Evolutionary conservation across 2,329 filamentous ascomycete species (phyloP).

Genomic region (Aureobasidium sp.): DNA sequence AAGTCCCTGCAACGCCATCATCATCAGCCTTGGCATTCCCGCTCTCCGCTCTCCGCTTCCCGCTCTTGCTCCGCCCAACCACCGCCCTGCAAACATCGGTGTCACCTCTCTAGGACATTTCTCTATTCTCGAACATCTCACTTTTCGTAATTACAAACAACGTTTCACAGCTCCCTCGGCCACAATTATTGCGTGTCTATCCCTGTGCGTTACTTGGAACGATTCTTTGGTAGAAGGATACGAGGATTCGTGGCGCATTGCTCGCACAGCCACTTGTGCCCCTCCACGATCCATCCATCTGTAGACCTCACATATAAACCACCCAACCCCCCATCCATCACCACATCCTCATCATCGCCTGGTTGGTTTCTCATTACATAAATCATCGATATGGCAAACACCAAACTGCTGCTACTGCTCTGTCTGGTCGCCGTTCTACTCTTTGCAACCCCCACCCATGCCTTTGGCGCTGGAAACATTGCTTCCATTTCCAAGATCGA

Average conservation of each 20-base stretch:
- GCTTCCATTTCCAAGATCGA: constrained; percentile 72
- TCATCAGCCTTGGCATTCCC: neutral
- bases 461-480: constrained; percentile 86
- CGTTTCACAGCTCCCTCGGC: too few relatives aligned
- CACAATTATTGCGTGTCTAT: too few relatives aligned
- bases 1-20: constrained; percentile 16
- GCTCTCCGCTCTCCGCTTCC: neutral
- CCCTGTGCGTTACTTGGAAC: too few relatives aligned
- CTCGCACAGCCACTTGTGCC: constrained; percentile 14
- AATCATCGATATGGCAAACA: constrained; percentile 19
- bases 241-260: neutral
- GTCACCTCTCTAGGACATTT: too few relatives aligned
- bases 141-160: too few relatives aligned
- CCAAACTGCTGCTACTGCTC: constrained; percentile 16
- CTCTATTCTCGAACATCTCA: too few relatives aligned
- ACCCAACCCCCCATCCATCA: neutral
- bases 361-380: neutral
- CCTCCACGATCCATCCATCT: constrained; percentile 4
- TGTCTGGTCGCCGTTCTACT: constrained; percentile 37
- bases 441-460: constrained; percentile 61
- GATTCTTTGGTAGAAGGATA: neutral
- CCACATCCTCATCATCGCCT: neutral
- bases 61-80: neutral
- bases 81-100: too few relatives aligned
- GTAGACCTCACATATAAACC: constrained; percentile 1